phyloP scores from a whole-genome alignment of 1,139 yeast species.

The Kluyveromyces sp. region DNA sequence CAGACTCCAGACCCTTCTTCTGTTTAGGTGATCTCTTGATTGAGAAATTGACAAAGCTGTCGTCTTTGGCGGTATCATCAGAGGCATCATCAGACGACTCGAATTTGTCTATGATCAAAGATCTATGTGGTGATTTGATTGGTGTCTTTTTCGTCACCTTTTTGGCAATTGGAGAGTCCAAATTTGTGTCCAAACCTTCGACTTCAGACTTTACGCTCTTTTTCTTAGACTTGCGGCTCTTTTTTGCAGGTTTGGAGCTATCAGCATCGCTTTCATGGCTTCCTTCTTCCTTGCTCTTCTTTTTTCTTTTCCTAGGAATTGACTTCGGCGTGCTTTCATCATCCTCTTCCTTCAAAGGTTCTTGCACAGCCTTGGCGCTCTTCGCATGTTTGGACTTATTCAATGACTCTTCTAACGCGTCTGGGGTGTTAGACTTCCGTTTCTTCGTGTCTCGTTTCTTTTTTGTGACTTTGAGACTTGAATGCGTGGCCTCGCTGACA shows the following conservation, averaged over 20 bases:
- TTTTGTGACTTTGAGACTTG: conserved; percentile 11
- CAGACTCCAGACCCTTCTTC: not conserved
- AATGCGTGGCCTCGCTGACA: conserved; percentile 17
- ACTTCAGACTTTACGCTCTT: conserved; percentile 1
- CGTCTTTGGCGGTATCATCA: conserved; percentile 6
- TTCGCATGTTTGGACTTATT: not conserved
- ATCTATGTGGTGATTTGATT: conserved; percentile 19
- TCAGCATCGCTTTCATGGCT: conserved; percentile 1
- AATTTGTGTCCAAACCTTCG: not conserved
- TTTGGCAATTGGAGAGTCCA: conserved; percentile 19
- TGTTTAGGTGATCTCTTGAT: conserved; percentile 17
- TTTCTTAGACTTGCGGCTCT: conserved; percentile 1
- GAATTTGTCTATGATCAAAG: conserved; percentile 19
- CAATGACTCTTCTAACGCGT: not conserved
- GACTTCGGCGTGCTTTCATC: not conserved
- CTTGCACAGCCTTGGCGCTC: not conserved
- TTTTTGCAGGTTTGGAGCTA: not conserved
- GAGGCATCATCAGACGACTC: conserved; percentile 17
- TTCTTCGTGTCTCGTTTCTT: conserved; percentile 9
- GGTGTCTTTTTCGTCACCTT: conserved; percentile 20
- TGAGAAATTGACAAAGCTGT: conserved; percentile 17
- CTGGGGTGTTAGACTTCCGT: conserved; percentile 4
- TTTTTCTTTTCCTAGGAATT: conserved; percentile 7
- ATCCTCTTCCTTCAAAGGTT: not conserved
- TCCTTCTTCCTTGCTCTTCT: conserved; percentile 5